These are phyloP conservation scores for Camellia japonica DNA, from an alignment of 148 eudicot genomes.

Conservation along the genomic window DNA sequence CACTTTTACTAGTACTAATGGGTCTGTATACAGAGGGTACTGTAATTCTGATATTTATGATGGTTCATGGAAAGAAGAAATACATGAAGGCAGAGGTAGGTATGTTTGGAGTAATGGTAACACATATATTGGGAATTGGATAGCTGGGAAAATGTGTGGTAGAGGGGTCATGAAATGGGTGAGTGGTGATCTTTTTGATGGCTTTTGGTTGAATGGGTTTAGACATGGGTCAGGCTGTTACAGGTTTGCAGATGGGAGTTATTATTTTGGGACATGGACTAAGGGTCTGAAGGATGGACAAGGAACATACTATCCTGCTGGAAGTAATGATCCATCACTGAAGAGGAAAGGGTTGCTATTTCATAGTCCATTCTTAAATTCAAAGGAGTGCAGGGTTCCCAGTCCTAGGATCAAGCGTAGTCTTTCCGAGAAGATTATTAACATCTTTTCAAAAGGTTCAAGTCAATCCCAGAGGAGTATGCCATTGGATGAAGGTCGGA, in stretches of 20 bases:
- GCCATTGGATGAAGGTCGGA: no score
- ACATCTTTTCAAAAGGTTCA: no score
- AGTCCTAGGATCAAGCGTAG: no score
- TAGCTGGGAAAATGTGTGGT: slow-evolving; percentile 75
- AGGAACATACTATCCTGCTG: no score
- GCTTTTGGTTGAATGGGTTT: slow-evolving; percentile 80
- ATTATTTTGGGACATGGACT: slow-evolving; percentile 89
- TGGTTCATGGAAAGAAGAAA: slow-evolving; percentile 94
- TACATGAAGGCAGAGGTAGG: slow-evolving; percentile 76
- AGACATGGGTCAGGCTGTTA: slow-evolving; percentile 90
- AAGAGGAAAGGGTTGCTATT: no score
- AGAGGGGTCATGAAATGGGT: slow-evolving; percentile 88
- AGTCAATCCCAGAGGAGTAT: no score
- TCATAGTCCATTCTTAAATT: no score
- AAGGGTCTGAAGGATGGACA: slow-evolving; percentile 62
- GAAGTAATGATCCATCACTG: no score
- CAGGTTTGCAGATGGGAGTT: slow-evolving; percentile 72
- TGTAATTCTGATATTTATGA: slow-evolving; percentile 73
- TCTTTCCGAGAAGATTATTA: no score
- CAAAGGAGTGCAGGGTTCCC: no score
- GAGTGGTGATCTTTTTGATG: slow-evolving; percentile 87
- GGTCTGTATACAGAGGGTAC: slow-evolving; percentile 62
- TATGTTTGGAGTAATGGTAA: slow-evolving; percentile 78
- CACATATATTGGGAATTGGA: slow-evolving; percentile 80
- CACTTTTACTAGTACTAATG: slow-evolving; percentile 19